These are phyloP conservation scores for Oryza brachyantha DNA, from an alignment of 176 grass and related monocot species.

Conservation along the genomic window DNA sequence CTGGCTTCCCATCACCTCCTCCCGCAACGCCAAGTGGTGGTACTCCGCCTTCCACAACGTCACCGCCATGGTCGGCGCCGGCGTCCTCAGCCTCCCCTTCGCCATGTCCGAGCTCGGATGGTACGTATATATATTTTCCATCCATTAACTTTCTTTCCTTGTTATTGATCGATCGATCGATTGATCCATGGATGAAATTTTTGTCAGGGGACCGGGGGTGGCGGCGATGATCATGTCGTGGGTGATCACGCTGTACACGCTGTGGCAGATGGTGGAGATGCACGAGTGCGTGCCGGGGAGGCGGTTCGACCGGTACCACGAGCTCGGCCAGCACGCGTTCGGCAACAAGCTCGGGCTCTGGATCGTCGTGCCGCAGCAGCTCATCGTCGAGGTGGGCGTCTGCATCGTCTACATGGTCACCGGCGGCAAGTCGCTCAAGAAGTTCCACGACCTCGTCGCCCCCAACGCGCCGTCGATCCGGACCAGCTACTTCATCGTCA, in stretches of 20 bases:
- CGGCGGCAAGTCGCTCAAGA: slow-evolving; percentile 62
- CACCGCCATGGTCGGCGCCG: slow-evolving; percentile 85
- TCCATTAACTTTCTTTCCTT: too few species aligned
- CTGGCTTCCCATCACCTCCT: slow-evolving; percentile 68
- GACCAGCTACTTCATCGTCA: slow-evolving; percentile 47
- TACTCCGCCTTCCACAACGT: slow-evolving; percentile 80
- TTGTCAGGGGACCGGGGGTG: slow-evolving; percentile 42
- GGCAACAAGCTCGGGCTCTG: slow-evolving; percentile 56
- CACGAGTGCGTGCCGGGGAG: slow-evolving; percentile 61
- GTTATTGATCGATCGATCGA: too few species aligned
- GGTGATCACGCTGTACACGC: slow-evolving; percentile 59
- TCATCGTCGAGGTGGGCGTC: slow-evolving; percentile 60
- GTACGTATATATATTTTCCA: slow-evolving; percentile 36
- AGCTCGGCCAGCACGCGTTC: slow-evolving; percentile 69
- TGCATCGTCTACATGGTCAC: slow-evolving; percentile 81
- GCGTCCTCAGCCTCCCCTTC: slow-evolving; percentile 63
- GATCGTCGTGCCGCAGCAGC: slow-evolving; percentile 70
- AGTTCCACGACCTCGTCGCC: slow-evolving; percentile 36
- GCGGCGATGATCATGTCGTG: slow-evolving; percentile 38
- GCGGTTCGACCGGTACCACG: slow-evolving; percentile 76
- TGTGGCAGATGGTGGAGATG: slow-evolving; percentile 75
- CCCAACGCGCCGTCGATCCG: slow-evolving; percentile 4
- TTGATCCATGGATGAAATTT: background rate
- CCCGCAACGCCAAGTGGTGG: slow-evolving; percentile 75
- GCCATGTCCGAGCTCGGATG: slow-evolving; percentile 78